A percentile compares a stretch with the other conserved stretches of the same genome.
These are phyloP conservation scores for Globisporangium spinosum DNA, from an alignment of 352 stramenopile genomes.

Conservation along the genomic window DNA sequence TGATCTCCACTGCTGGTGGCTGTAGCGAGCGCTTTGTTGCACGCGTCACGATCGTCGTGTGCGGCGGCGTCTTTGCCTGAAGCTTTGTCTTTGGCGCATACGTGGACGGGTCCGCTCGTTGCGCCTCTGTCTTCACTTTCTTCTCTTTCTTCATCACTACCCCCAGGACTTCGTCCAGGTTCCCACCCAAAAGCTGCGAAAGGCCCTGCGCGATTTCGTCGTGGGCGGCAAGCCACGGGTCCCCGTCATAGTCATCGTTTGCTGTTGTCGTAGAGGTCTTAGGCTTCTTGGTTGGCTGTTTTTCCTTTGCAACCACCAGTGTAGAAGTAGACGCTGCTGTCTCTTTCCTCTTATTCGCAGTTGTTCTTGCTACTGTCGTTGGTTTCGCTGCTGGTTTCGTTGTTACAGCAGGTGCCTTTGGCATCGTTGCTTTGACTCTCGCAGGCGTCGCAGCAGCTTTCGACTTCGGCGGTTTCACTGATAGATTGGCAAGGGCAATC, in stretches of 20 bases:
- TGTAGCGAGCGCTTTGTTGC: background rate
- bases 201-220: slow-evolving; percentile 9
- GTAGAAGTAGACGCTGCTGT: too few relatives aligned
- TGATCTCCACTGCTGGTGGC: background rate
- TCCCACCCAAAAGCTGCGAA: background rate
- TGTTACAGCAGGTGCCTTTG: too few relatives aligned
- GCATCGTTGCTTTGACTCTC: too few relatives aligned
- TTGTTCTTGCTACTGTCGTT: too few relatives aligned
- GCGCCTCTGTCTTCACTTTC: too few relatives aligned
- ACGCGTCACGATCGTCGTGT: background rate
- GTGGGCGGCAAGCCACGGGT: slow-evolving; percentile 13
- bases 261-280: background rate
- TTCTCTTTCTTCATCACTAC: background rate
- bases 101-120: background rate
- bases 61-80: slow-evolving; percentile 1
- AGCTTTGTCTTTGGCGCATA: slow-evolving; percentile 6
- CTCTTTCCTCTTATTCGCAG: too few relatives aligned
- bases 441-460: too few relatives aligned
- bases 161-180: background rate
- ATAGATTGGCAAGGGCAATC: too few relatives aligned
- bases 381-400: too few relatives aligned
- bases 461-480: too few relatives aligned
- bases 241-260: background rate
- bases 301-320: background rate
- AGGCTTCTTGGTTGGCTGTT: background rate